phyloP scores from a whole-genome alignment of 495 filamentous ascomycete species.

The Lasiosphaeris hirsuta region DNA sequence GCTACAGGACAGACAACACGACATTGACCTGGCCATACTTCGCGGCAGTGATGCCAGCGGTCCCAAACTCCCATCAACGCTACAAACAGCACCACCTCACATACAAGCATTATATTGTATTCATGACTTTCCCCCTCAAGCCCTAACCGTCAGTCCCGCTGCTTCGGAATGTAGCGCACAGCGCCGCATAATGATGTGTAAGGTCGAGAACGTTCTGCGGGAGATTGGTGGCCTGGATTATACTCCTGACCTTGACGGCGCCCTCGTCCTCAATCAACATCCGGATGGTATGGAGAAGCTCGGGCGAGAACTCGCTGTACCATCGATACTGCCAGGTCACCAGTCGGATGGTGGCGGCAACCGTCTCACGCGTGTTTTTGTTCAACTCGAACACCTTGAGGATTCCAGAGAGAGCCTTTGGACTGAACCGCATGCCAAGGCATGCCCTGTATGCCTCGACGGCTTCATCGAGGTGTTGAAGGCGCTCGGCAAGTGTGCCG shows the following conservation, averaged over 20 bases:
- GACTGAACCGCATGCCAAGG: slow-evolving; percentile 76
- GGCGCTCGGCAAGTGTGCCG: slow-evolving; percentile 83
- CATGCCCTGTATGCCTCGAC: slow-evolving; percentile 89
- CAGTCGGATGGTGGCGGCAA: slow-evolving; percentile 77
- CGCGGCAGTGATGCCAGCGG: too few relatives aligned
- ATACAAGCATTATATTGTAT: neutral
- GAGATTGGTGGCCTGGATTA: slow-evolving; percentile 91
- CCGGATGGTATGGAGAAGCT: slow-evolving; percentile 78
- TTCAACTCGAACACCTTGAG: slow-evolving; percentile 69
- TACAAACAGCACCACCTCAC: too few relatives aligned
- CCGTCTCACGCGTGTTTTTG: slow-evolving; percentile 67
- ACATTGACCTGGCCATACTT: too few relatives aligned
- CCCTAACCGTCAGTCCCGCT: slow-evolving; percentile 81
- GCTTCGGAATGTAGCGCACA: slow-evolving; percentile 92
- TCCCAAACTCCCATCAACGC: too few relatives aligned
- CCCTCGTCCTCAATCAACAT: slow-evolving; percentile 96
- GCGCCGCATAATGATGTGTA: slow-evolving; percentile 91
- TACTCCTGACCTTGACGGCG: slow-evolving; percentile 93
- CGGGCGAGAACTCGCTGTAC: slow-evolving; percentile 98
- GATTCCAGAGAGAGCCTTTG: slow-evolving; percentile 83
- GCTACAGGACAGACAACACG: too few relatives aligned
- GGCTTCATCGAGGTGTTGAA: slow-evolving; percentile 85
- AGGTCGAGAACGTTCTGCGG: slow-evolving; percentile 90
- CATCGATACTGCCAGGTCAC: slow-evolving; percentile 98
- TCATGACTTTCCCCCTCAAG: neutral